Evolutionary conservation across 257 asterid species (phyloP).

Genomic region (Solanum chilense): DNA sequence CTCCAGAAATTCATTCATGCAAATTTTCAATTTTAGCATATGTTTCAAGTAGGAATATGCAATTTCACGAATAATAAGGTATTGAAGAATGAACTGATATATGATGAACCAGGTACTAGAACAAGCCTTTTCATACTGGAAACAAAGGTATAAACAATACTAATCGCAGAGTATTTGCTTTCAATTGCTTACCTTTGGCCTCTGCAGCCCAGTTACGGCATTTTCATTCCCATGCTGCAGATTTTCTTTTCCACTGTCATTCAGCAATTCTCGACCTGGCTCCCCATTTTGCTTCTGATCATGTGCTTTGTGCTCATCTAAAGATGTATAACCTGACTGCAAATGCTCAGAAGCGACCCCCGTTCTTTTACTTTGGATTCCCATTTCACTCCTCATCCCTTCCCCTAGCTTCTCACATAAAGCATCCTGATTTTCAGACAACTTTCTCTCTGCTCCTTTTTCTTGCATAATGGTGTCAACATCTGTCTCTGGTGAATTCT

Average conservation of each 20-base stretch:
- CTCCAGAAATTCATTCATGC: background rate
- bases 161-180: background rate
- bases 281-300: constrained; percentile 28
- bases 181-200: constrained; percentile 41
- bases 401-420: constrained; percentile 9
- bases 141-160: no score
- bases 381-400: constrained; percentile 22
- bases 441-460: constrained; percentile 50
- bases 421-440: constrained; percentile 13
- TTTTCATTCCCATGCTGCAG: constrained; percentile 35
- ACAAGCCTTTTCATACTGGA: background rate
- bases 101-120: background rate
- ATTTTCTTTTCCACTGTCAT: constrained; percentile 28
- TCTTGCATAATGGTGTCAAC: constrained; percentile 32
- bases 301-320: constrained; percentile 31
- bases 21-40: background rate
- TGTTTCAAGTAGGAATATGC: background rate
- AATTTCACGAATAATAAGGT: background rate
- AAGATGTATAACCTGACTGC: constrained; percentile 34
- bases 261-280: constrained; percentile 27
- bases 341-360: constrained; percentile 37
- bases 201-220: constrained; percentile 40
- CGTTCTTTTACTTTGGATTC: constrained; percentile 29
- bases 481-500: constrained; percentile 38
- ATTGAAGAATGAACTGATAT: background rate